Evolutionary conservation across 2,329 filamentous ascomycete genomes (phyloP).

Genomic region (Rachicladosporium sp.): DNA sequence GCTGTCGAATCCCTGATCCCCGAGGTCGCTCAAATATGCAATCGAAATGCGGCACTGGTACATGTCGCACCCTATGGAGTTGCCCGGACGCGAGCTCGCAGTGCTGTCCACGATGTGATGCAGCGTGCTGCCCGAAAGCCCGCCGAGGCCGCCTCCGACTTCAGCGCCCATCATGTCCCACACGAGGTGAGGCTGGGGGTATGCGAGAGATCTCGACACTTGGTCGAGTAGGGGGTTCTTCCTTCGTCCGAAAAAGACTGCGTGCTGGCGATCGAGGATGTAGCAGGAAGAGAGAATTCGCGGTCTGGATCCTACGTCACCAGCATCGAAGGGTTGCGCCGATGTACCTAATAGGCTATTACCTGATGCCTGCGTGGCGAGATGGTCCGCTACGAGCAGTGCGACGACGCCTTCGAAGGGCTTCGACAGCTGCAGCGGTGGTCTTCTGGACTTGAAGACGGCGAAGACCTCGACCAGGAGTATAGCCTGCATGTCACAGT

Average conservation of each 20-base stretch:
- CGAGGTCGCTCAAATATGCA: neutral
- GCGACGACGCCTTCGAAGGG: conserved; percentile 25
- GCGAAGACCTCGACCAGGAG: conserved; percentile 32
- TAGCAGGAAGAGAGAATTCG: conserved; percentile 31
- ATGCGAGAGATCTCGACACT: conserved; percentile 23
- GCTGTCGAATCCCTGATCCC: conserved; percentile 1
- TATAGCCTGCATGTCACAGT: conserved; percentile 32
- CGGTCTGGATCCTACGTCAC: conserved; percentile 13
- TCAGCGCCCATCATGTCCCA: conserved; percentile 23
- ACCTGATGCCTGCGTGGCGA: neutral
- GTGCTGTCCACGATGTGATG: neutral
- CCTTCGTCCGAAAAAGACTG: conserved; percentile 15
- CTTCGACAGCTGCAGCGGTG: conserved; percentile 24
- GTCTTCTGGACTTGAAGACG: conserved; percentile 29
- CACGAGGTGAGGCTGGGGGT: conserved; percentile 22
- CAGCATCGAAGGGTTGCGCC: neutral
- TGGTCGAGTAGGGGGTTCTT: conserved; percentile 7
- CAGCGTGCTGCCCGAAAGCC: neutral
- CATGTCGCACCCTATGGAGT: neutral
- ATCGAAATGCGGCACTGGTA: too few species aligned
- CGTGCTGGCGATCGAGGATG: conserved; percentile 30
- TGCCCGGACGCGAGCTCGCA: neutral
- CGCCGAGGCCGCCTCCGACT: neutral
- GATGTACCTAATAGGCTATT: neutral
- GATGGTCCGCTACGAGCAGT: neutral